These are phyloP conservation scores for Eutrema heterophyllum DNA, from an alignment of 345 rosid species.

Conservation along the genomic window DNA sequence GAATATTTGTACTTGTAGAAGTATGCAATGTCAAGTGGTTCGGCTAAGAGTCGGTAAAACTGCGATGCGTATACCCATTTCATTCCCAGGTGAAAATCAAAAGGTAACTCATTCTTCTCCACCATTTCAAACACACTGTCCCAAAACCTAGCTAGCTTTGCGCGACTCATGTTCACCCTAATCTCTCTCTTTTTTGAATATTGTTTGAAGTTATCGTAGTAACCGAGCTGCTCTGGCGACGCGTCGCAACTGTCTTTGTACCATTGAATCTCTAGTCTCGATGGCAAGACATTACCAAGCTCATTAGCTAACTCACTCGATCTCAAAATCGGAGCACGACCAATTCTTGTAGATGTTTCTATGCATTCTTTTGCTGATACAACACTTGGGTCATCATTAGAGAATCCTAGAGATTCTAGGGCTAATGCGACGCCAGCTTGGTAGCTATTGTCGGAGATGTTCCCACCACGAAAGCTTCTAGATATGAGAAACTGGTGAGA, in stretches of 20 bases:
- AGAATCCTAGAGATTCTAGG: constrained; percentile 56
- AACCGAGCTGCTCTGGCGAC: constrained; percentile 48
- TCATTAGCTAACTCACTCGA: constrained; percentile 46
- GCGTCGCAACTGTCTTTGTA: constrained; percentile 49
- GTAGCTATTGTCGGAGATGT: constrained; percentile 49
- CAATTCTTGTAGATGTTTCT: constrained; percentile 38
- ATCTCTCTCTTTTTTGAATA: constrained; percentile 43
- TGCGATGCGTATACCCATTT: constrained; percentile 72
- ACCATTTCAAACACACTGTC: constrained; percentile 52
- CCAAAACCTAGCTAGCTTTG: constrained; percentile 66
- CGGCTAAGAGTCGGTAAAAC: constrained; percentile 60
- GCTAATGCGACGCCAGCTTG: constrained; percentile 62
- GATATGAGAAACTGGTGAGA: constrained; percentile 39
- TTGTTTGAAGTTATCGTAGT: constrained; percentile 71
- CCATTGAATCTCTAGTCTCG: constrained; percentile 60
- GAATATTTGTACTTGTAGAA: constrained; percentile 44
- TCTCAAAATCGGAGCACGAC: constrained; percentile 47
- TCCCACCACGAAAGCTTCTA: constrained; percentile 33
- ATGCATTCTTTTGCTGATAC: constrained; percentile 38
- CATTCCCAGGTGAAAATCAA: constrained; percentile 42
- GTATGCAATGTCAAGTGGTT: constrained; percentile 71
- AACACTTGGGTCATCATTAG: constrained; percentile 34
- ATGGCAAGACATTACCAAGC: constrained; percentile 39
- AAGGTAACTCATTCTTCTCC: constrained; percentile 61
- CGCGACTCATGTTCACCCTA: constrained; percentile 55